phyloP scores from a whole-genome alignment of 2,329 filamentous ascomycete genomes.

The Paecilomyces variotii region DNA sequence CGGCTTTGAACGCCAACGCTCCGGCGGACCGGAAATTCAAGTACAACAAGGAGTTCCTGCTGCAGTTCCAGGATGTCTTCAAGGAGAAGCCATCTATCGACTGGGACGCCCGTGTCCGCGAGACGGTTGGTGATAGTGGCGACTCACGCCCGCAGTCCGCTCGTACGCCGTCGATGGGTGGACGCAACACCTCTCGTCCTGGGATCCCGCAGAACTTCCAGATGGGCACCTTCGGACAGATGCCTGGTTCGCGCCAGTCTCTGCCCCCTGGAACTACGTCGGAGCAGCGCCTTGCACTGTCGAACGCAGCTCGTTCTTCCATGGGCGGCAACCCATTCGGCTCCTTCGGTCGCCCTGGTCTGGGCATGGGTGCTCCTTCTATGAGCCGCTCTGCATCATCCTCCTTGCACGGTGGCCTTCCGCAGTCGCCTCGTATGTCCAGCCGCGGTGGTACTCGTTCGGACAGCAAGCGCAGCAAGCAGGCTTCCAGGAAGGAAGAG shows the following conservation, averaged over 20 bases:
- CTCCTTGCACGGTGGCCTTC: conserved; percentile 48
- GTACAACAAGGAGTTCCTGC: conserved; percentile 89
- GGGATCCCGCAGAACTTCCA: conserved; percentile 44
- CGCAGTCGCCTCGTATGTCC: conserved; percentile 63
- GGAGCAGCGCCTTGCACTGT: conserved; percentile 63
- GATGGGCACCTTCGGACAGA: conserved; percentile 63
- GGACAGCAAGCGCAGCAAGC: conserved; percentile 47
- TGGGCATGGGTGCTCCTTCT: conserved; percentile 53
- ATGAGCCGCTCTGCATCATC: conserved; percentile 59
- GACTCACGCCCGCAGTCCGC: conserved; percentile 54
- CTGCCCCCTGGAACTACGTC: conserved; percentile 72
- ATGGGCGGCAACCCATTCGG: conserved; percentile 47
- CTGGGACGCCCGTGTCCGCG: conserved; percentile 83
- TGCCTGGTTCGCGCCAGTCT: conserved; percentile 41
- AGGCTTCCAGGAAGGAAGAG: conserved; percentile 50
- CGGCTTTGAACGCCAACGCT: conserved; percentile 69
- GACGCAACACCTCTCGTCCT: conserved; percentile 45
- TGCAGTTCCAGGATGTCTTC: conserved; percentile 94
- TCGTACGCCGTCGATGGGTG: conserved; percentile 41
- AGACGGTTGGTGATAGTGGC: conserved; percentile 68
- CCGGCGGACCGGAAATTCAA: conserved; percentile 76
- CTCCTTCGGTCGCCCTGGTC: conserved; percentile 54
- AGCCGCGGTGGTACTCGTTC: conserved; percentile 44
- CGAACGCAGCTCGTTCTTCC: conserved; percentile 43
- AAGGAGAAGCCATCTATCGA: conserved; percentile 93